Evolutionary conservation across 768 basidiomycete species (phyloP).

Genomic region (Leccinum ochraceum): DNA sequence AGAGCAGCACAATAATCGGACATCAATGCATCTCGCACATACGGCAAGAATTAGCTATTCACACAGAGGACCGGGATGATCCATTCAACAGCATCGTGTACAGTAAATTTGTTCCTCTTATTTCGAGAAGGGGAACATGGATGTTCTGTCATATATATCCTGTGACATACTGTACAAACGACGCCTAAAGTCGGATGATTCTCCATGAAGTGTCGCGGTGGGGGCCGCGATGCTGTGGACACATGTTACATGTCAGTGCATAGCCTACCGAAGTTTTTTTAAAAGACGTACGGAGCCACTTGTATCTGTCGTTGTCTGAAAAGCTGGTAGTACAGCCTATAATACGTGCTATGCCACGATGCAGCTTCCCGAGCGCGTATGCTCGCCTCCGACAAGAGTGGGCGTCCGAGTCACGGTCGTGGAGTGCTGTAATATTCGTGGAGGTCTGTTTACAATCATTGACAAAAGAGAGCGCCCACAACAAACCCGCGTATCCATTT

Average conservation of each 20-base stretch:
- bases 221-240: too few species aligned
- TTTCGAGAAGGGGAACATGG: not conserved
- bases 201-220: not conserved
- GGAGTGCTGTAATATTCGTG: too few species aligned
- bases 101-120: not conserved
- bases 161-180: not conserved
- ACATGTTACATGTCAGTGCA: not conserved
- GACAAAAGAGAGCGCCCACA: not conserved
- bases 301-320: too few species aligned
- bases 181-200: not conserved
- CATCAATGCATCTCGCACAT: not conserved
- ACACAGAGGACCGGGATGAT: not conserved
- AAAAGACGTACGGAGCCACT: too few species aligned
- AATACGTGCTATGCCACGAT: too few species aligned
- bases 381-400: not conserved
- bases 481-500: not conserved
- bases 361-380: not conserved
- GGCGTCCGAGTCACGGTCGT: too few species aligned
- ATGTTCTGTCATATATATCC: too few species aligned
- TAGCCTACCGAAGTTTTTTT: too few species aligned
- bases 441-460: not conserved
- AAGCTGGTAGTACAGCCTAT: not conserved
- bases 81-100: not conserved
- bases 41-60: not conserved
- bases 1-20: constrained; percentile 6